phyloP scores from a whole-genome alignment of 345 rosid genomes.

The Gossypium turneri region DNA sequence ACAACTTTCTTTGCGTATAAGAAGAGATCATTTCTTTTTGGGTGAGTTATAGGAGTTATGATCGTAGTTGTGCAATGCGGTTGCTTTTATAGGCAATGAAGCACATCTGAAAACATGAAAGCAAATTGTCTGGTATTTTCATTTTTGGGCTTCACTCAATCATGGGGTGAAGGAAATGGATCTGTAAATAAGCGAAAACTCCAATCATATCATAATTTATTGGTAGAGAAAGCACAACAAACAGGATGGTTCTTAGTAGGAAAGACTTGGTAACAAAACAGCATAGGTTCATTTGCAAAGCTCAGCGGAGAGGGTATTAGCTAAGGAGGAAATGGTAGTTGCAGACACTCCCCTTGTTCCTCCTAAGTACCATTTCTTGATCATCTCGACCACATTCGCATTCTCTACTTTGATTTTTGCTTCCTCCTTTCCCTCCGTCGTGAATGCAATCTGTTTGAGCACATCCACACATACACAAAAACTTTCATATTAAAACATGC shows the following conservation, averaged over 20 bases:
- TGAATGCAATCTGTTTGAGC: conserved; percentile 44
- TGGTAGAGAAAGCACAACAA: conserved; percentile 2
- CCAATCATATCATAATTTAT: background rate
- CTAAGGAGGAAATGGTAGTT: conserved; percentile 57
- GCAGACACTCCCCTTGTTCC: conserved; percentile 73
- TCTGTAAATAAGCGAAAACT: background rate
- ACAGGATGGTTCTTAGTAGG: background rate
- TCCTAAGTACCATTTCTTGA: conserved; percentile 85
- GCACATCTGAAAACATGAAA: background rate
- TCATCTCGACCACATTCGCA: conserved; percentile 69
- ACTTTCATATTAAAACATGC: background rate
- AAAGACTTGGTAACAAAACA: background rate
- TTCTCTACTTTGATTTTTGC: conserved; percentile 59
- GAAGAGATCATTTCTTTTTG: too few species aligned
- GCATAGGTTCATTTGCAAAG: conserved; percentile 33
- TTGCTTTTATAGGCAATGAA: background rate
- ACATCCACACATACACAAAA: background rate
- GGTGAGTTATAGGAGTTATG: too few species aligned
- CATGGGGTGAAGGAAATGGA: background rate
- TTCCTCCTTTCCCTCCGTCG: conserved; percentile 63
- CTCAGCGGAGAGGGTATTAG: conserved; percentile 43
- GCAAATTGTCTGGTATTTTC: background rate
- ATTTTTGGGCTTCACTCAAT: background rate
- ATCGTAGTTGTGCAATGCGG: background rate
- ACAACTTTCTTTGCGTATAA: too few species aligned